phyloP scores from a whole-genome alignment of 1,284 basidiomycete species.

The Moesziomyces parantarcticus region DNA sequence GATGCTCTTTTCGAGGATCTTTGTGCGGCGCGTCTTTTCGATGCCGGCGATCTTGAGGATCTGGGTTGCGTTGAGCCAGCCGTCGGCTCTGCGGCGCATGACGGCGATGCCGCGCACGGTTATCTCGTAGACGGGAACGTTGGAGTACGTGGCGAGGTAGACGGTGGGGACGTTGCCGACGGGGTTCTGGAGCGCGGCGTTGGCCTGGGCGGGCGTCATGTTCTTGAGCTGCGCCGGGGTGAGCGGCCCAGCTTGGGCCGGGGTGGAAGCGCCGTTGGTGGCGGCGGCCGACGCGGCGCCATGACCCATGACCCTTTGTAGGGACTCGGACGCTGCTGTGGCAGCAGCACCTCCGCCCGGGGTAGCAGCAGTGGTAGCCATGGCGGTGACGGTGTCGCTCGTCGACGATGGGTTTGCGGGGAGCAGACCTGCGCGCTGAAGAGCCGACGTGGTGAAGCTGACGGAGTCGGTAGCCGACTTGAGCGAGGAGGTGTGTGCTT shows the following conservation, averaged over 20 bases:
- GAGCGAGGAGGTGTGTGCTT: slow-evolving; percentile 9
- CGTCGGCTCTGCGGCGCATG: slow-evolving; percentile 93
- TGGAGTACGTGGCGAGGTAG: slow-evolving; percentile 69
- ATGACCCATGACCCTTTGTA: slow-evolving; percentile 44
- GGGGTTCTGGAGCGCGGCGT: slow-evolving; percentile 47
- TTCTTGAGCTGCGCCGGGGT: slow-evolving; percentile 47
- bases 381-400: neutral
- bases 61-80: slow-evolving; percentile 94
- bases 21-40: slow-evolving; percentile 94
- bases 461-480: slow-evolving; percentile 18
- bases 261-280: slow-evolving; percentile 26
- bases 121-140: slow-evolving; percentile 70
- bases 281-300: slow-evolving; percentile 19
- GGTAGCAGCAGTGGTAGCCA: slow-evolving; percentile 14
- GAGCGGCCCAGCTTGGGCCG: slow-evolving; percentile 28
- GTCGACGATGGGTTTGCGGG: slow-evolving; percentile 2
- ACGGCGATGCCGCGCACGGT: slow-evolving; percentile 93
- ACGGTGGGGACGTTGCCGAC: slow-evolving; percentile 55
- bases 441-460: slow-evolving; percentile 37
- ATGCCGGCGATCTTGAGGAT: slow-evolving; percentile 99
- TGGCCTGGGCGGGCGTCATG: slow-evolving; percentile 50
- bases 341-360: slow-evolving; percentile 12
- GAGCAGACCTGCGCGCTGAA: slow-evolving; percentile 40
- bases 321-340: slow-evolving; percentile 36
- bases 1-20: slow-evolving; percentile 98